Base-by-base conservation (phyloP, 345 rosid species). In the Camelina sativa region DNA sequence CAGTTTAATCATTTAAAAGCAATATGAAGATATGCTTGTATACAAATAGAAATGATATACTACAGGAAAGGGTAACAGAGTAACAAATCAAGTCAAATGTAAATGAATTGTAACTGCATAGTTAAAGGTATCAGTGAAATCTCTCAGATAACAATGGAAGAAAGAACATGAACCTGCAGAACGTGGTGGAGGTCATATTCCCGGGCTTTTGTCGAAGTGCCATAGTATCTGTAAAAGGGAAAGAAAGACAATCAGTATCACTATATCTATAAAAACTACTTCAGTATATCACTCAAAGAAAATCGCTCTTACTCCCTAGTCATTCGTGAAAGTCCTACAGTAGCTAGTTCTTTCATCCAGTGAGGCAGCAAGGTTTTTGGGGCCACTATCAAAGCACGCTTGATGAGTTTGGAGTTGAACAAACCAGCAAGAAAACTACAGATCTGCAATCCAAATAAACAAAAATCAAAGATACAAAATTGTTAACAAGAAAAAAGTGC, bases 341-440 rank as follows among this genome's bases (percentile, higher is more conserved):
- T 79, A 48, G 92, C 82, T 75, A 95, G 78, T 83, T 95, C 98
- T 86, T 92, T 95, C 82, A 90, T 84, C 99, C 99, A 95, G 70
- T 95, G 99, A 81, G 97, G 63, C 20, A 95, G 91, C 83, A 95
- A 71, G 20, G 98, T 95, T 80, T 92, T 95, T 2, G 99, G 99
- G 71, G 98, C 96, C 75, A 95, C 99, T 64, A 95, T 43, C 77
- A 95, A 59, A 30, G 83, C 98, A 79, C 97, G 85, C 71, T 83
- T 95, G 64, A 92, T 95, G 86, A 89, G 73, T 74, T 73, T 81
- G 11, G 97, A 95, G 68, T 86, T 84, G 70, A 90, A 95, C 64
- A 95, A 75, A n/a, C 99, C 99, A 75, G 92, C 91, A 43, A 95
- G 86, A 81, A 83, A 95, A 75, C 97, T 85, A 80, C 99, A 95